Percentiles rank a stretch among this genome's conserved stretches.
phyloP scores from a whole-genome alignment of 345 rosid species.

The Lepidium sativum region DNA sequence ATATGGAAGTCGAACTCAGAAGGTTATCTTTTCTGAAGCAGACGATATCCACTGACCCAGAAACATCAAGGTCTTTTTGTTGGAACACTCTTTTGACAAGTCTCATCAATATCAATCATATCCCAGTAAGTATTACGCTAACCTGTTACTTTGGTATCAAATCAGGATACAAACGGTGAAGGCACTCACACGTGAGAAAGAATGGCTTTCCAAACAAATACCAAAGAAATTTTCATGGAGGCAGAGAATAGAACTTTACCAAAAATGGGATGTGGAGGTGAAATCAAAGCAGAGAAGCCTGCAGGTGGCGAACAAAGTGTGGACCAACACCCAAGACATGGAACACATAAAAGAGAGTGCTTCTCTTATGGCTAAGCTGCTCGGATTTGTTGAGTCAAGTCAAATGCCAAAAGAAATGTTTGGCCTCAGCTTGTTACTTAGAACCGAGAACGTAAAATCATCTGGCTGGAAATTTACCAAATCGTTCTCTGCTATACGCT shows the following conservation, averaged over 20 bases:
- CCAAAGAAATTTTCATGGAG: constrained; percentile 45
- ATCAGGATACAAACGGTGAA: constrained; percentile 30
- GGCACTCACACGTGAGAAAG: constrained; percentile 55
- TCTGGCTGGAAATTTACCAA: constrained; percentile 49
- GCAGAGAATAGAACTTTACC: constrained; percentile 50
- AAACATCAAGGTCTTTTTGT: constrained; percentile 24
- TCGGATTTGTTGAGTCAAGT: constrained; percentile 47
- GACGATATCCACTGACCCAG: constrained; percentile 26
- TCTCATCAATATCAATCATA: neutral
- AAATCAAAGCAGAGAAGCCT: constrained; percentile 61
- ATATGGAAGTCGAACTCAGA: constrained; percentile 75
- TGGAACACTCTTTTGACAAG: neutral
- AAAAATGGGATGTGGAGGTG: constrained; percentile 49
- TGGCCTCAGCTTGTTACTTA: constrained; percentile 50
- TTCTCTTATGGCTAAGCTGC: constrained; percentile 50
- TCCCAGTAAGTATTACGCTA: neutral
- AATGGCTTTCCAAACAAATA: constrained; percentile 44
- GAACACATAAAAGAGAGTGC: constrained; percentile 56
- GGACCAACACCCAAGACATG: constrained; percentile 48
- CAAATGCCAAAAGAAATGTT: constrained; percentile 59
- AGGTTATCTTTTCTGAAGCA: constrained; percentile 57
- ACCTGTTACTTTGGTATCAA: neutral
- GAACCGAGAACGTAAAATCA: constrained; percentile 26
- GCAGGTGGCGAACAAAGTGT: constrained; percentile 41
- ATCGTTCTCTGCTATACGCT: constrained; percentile 27